Percentiles rank a stretch among this genome's conserved stretches.
phyloP scores from a whole-genome alignment of 768 basidiomycete genomes.

The Pisolithus sp. region DNA sequence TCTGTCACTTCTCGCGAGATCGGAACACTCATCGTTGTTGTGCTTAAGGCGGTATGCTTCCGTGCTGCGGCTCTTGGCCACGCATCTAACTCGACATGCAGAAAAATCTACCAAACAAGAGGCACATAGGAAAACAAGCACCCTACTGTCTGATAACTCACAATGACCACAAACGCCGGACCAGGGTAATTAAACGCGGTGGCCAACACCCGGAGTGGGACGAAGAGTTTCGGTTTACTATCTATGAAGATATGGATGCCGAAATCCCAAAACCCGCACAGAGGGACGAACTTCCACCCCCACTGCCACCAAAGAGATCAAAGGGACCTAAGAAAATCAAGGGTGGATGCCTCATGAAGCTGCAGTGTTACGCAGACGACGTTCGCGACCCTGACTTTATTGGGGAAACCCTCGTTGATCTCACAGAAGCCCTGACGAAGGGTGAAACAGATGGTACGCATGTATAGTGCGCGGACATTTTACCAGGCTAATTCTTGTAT shows the following conservation, averaged over 20 bases:
- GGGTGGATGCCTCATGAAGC: slow-evolving; percentile 67
- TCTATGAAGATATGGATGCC: slow-evolving; percentile 69
- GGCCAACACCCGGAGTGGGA: slow-evolving; percentile 99
- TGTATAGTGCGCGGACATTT: background rate
- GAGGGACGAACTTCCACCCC: slow-evolving; percentile 50
- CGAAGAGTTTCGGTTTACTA: slow-evolving; percentile 89
- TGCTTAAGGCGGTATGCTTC: slow-evolving; percentile 83
- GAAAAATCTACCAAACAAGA: slow-evolving; percentile 87
- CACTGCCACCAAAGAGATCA: slow-evolving; percentile 58
- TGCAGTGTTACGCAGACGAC: slow-evolving; percentile 94
- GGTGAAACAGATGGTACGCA: slow-evolving; percentile 92
- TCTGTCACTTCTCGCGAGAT: slow-evolving; percentile 64
- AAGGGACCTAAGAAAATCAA: slow-evolving; percentile 47
- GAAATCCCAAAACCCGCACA: slow-evolving; percentile 38
- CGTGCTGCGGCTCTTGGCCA: background rate
- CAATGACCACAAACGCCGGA: slow-evolving; percentile 79
- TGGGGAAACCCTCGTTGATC: slow-evolving; percentile 83
- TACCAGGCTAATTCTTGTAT: slow-evolving; percentile 10
- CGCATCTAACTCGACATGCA: slow-evolving; percentile 29
- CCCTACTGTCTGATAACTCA: slow-evolving; percentile 83
- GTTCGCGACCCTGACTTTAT: slow-evolving; percentile 92
- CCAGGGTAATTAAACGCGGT: slow-evolving; percentile 91
- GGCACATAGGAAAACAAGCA: slow-evolving; percentile 94
- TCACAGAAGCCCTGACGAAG: slow-evolving; percentile 85
- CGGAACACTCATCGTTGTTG: slow-evolving; percentile 89